These are phyloP conservation scores for Chytriomyces hyalinus DNA, from an alignment of 192 early-diverging fungal genomes.

Conservation along the genomic window DNA sequence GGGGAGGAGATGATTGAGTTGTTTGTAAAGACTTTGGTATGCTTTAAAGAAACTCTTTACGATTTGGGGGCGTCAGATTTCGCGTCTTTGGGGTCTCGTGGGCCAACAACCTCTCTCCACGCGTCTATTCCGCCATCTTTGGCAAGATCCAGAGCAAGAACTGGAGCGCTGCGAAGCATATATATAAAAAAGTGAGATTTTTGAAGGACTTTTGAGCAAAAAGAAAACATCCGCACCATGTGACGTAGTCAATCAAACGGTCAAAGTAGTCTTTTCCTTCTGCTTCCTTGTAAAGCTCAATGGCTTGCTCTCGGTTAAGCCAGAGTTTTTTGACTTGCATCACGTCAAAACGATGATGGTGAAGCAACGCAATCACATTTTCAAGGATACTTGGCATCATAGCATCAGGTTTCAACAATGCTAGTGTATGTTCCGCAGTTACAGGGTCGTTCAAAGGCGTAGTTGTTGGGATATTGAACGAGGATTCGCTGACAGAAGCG, in stretches of 20 bases:
- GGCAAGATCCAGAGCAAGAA: constrained; percentile 53
- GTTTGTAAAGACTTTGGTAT: neutral
- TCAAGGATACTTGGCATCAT: constrained; percentile 56
- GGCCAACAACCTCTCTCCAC: constrained; percentile 65
- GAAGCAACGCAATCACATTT: constrained; percentile 51
- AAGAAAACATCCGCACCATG: constrained; percentile 43
- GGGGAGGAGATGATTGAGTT: neutral
- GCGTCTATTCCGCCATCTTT: constrained; percentile 55
- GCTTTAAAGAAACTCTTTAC: constrained; percentile 35
- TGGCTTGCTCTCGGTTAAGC: constrained; percentile 52
- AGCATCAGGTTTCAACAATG: constrained; percentile 69
- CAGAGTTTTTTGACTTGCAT: constrained; percentile 56
- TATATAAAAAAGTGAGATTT: neutral
- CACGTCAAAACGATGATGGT: constrained; percentile 56
- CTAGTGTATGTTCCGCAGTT: constrained; percentile 53
- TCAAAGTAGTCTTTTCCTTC: constrained; percentile 55
- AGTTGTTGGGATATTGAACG: too few relatives aligned
- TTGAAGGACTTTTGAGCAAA: neutral
- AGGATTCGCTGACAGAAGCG: too few relatives aligned
- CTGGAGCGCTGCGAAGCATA: constrained; percentile 45
- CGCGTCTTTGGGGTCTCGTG: constrained; percentile 52
- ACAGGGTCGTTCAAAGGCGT: constrained; percentile 1
- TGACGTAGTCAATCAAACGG: constrained; percentile 52
- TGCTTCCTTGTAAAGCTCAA: constrained; percentile 62
- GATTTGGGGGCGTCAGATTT: constrained; percentile 53